Conservation (phyloP, 1,139 yeast species). For the Yamadazyma taylorii region DNA sequence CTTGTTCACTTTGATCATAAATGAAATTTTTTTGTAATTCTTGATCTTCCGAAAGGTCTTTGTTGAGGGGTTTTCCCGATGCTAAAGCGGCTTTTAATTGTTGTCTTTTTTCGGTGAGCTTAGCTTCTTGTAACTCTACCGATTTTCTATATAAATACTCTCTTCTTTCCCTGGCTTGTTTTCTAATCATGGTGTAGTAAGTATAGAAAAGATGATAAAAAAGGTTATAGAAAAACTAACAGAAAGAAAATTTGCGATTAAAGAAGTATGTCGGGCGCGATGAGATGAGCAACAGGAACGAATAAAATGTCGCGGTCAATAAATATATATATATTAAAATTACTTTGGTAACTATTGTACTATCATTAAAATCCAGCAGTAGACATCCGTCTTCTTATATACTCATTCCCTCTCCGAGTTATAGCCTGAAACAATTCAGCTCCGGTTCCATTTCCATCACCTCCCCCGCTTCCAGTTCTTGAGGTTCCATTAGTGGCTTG, state of each 20-base stretch:
- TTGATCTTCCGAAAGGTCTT: slow-evolving; percentile 85
- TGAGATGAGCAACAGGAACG: too few relatives aligned
- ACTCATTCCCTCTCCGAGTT: slow-evolving; percentile 17
- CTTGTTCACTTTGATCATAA: slow-evolving; percentile 76
- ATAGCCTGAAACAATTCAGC: slow-evolving; percentile 13
- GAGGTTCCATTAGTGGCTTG: slow-evolving; percentile 5
- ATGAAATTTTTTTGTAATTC: slow-evolving; percentile 77
- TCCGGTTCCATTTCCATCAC: slow-evolving; percentile 1
- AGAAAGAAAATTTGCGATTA: not conserved
- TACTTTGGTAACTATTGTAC: too few relatives aligned
- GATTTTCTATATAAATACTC: slow-evolving; percentile 90
- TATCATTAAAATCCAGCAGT: slow-evolving; percentile 3
- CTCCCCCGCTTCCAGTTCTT: slow-evolving; percentile 1
- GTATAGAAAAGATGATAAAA: slow-evolving; percentile 5
- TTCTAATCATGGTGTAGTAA: slow-evolving; percentile 58
- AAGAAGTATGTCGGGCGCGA: slow-evolving; percentile 6
- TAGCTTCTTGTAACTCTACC: slow-evolving; percentile 85
- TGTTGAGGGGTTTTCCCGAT: slow-evolving; percentile 84
- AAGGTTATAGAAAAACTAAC: not conserved
- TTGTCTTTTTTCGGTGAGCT: slow-evolving; percentile 81
- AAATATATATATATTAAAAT: too few relatives aligned
- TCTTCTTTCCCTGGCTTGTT: slow-evolving; percentile 93
- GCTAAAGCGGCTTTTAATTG: slow-evolving; percentile 86
- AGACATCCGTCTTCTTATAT: slow-evolving; percentile 9
- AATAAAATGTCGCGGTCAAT: too few relatives aligned